Conservation (phyloP, 2,329 filamentous ascomycete genomes). For the Tolypocladium album region DNA sequence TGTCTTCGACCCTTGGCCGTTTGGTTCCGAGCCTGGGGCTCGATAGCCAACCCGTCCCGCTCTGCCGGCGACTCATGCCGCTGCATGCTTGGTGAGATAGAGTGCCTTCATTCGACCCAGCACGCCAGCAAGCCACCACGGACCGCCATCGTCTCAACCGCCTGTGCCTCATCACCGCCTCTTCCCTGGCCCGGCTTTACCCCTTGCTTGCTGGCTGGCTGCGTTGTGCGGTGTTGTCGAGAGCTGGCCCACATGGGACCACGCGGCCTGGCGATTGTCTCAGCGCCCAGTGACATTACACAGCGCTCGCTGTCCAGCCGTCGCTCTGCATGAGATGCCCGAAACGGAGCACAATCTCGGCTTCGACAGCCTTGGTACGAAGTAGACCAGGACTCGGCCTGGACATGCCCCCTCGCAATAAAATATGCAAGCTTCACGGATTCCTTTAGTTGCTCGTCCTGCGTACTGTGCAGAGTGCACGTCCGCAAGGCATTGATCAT, state of each 20-base stretch:
- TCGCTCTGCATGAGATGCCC: neutral
- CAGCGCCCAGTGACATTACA: neutral
- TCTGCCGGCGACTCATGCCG: neutral
- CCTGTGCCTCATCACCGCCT: neutral
- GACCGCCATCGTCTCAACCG: neutral
- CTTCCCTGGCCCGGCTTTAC: neutral
- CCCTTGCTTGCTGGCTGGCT: neutral
- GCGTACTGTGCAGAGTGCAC: neutral
- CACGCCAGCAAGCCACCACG: neutral
- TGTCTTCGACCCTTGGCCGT: neutral
- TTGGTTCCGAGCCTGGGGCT: neutral
- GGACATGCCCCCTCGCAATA: neutral
- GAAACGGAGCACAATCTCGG: neutral
- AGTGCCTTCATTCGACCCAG: neutral
- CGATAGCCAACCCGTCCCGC: neutral
- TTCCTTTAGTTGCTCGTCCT: no score
- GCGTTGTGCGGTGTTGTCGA: neutral
- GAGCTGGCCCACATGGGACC: neutral
- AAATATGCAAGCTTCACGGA: neutral
- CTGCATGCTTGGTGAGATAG: neutral
- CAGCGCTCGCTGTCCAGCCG: neutral
- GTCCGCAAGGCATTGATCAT: neutral
- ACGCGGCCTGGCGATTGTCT: neutral
- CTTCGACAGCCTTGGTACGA: neutral
- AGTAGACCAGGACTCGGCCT: neutral